These are phyloP conservation scores for Kwoniella sp. DNA, from an alignment of 768 basidiomycete genomes.

Conservation along the genomic window DNA sequence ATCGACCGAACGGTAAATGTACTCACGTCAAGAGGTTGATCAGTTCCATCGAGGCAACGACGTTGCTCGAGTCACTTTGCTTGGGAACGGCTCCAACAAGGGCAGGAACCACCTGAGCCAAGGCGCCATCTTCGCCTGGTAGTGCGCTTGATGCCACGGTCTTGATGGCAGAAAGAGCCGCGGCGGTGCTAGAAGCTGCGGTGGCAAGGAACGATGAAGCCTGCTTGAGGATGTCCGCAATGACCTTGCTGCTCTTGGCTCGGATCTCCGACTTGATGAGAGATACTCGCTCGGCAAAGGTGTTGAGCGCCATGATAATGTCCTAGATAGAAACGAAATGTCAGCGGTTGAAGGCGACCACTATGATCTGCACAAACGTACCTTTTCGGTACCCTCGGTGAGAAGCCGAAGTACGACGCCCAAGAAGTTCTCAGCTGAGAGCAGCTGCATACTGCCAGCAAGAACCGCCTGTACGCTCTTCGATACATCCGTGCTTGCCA, in stretches of 20 bases:
- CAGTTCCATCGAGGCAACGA: conserved; percentile 53
- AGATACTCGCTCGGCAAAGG: conserved; percentile 69
- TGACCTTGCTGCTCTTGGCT: conserved; percentile 59
- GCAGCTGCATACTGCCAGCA: conserved; percentile 63
- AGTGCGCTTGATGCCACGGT: conserved; percentile 65
- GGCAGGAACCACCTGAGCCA: conserved; percentile 66
- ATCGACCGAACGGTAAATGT: conserved; percentile 58
- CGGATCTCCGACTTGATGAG: conserved; percentile 65
- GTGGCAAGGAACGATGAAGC: conserved; percentile 61
- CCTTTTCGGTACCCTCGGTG: conserved; percentile 61
- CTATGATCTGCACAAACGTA: conserved; percentile 51
- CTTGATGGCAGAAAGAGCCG: conserved; percentile 66
- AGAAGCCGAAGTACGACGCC: conserved; percentile 64
- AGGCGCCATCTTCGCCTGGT: conserved; percentile 67
- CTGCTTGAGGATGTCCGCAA: conserved; percentile 62
- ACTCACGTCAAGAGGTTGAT: conserved; percentile 65
- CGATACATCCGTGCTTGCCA: conserved; percentile 16
- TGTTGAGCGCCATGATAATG: conserved; percentile 62
- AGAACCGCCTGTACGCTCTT: conserved; percentile 56
- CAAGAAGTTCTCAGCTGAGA: conserved; percentile 74
- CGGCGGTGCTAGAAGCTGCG: conserved; percentile 57
- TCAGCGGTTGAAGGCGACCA: neutral
- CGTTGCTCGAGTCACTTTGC: conserved; percentile 4
- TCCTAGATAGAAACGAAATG: conserved; percentile 16
- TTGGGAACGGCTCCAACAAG: conserved; percentile 57